Percentiles rank a stretch among this genome's conserved stretches.
Conservation (phyloP, 352 stramenopile genomes). For the Globisporangium splendens region DNA sequence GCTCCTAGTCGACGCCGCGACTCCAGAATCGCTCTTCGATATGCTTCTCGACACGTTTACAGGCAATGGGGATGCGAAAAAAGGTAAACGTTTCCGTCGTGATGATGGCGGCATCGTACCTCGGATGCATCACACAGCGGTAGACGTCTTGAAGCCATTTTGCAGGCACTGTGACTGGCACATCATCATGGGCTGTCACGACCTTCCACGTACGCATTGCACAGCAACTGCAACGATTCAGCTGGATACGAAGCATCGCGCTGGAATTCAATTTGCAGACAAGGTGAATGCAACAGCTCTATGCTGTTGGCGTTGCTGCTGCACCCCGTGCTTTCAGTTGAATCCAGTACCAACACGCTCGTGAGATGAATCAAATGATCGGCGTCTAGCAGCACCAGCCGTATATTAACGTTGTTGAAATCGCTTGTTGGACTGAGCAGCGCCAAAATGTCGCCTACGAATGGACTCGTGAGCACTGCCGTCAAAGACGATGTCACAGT, state of each 20-base stretch:
- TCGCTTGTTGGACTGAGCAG: conserved; percentile 7
- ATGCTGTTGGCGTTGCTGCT: not conserved
- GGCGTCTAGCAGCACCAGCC: conserved; percentile 34
- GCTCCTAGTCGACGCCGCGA: conserved; percentile 44
- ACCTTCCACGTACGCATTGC: conserved; percentile 41
- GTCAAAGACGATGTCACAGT: conserved; percentile 21
- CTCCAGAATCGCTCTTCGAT: conserved; percentile 63
- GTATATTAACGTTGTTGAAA: conserved; percentile 5
- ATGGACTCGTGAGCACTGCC: conserved; percentile 29
- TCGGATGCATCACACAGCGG: conserved; percentile 49
- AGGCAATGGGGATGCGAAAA: conserved; percentile 42
- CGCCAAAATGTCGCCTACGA: conserved; percentile 8
- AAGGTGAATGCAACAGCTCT: not conserved
- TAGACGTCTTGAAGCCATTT: conserved; percentile 56
- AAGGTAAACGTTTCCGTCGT: conserved; percentile 11
- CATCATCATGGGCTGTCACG: conserved; percentile 3
- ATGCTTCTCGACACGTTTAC: conserved; percentile 21
- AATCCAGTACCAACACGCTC: not conserved
- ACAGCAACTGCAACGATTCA: conserved; percentile 23
- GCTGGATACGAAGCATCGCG: conserved; percentile 35
- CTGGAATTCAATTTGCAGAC: conserved; percentile 27
- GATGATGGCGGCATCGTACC: conserved; percentile 26
- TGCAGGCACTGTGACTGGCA: conserved; percentile 12
- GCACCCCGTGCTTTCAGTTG: not conserved
- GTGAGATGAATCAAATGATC: conserved; percentile 39